Evolutionary conservation across 2,329 filamentous ascomycete genomes (phyloP), one percentile per base, ranked within the genome.

Genomic region (Penicillium brevicompactum): DNA sequence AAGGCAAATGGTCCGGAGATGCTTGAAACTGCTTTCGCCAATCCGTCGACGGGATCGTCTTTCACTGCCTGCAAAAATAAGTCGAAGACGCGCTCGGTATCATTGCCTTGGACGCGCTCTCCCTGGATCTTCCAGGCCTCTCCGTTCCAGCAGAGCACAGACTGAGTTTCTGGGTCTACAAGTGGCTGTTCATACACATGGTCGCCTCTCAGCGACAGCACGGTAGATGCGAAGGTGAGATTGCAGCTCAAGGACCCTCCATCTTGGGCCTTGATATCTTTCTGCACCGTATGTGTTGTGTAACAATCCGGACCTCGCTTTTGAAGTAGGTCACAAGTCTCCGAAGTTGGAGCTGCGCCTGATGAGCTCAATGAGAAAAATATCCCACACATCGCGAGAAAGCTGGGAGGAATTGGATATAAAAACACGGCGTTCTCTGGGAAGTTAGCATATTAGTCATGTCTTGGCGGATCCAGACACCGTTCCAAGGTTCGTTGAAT

Each of bases 81-180:
- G 32, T 79, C 68, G 67, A 93, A 87, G 16, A 97, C 78, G 6
- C 78, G 75, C 65, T 88, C 82, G 3, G 90, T 90, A 74, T 99
- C 94, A 69, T 96, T 97, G 54, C 86, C 89, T 34, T 66, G 57
- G 5, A 96, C 78, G 1, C 72, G 66, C 9, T 81, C 65, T 32
- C 80, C 81, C 8, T 74, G 75, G 47, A 96, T 81, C 54, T 83
- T 87, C 94, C 94, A 99, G 1, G 92, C 93, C 71, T 99, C 94
- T 42, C 94, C 94, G 69, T 99, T 99, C 94, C 94, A 99, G 80
- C 93, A 97, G 2, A 99, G 80, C 1, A 90, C 78, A 1, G 88
- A 91, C 4, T 81, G 80, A 0, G 81, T 82, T 0, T 64, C 59
- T 2, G 69, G 37, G 61, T 88, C 83, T 41, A 82, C 72, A 4